Evolutionary conservation across 169 alveolate genomes (phyloP).

Genomic region (Plasmodium ovale): DNA sequence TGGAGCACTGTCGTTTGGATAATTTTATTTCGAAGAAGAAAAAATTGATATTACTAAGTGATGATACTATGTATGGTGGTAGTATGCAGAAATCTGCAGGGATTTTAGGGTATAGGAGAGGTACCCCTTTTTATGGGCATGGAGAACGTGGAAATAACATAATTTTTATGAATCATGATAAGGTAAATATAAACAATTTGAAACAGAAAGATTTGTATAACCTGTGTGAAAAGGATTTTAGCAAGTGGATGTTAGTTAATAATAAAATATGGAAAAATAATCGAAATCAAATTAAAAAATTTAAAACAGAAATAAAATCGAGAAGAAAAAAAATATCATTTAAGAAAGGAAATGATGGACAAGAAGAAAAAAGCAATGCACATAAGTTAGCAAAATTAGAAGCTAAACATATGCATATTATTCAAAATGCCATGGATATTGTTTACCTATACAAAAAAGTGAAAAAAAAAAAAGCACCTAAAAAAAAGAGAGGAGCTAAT

Average conservation of each 20-base stretch:
- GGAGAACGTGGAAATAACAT: constrained; percentile 18
- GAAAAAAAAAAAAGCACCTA: constrained; percentile 19
- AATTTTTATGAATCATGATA: constrained; percentile 43
- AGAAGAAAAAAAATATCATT: constrained; percentile 39
- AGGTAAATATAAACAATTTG: constrained; percentile 31
- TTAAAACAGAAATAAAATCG: constrained; percentile 16
- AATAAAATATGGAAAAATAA: constrained; percentile 67
- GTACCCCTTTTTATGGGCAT: constrained; percentile 7
- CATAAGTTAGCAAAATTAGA: constrained; percentile 46
- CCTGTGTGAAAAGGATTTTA: constrained; percentile 46
- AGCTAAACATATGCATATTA: constrained; percentile 45
- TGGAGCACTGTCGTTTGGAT: constrained; percentile 38
- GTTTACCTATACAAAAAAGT: constrained; percentile 50
- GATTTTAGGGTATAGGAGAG: constrained; percentile 21
- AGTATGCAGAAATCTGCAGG: background rate
- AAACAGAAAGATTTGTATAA: constrained; percentile 31
- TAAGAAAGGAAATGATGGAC: constrained; percentile 10
- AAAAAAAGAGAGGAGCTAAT: constrained; percentile 12
- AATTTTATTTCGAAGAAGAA: constrained; percentile 44
- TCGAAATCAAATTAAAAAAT: constrained; percentile 57
- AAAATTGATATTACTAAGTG: constrained; percentile 28
- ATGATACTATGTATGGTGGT: background rate
- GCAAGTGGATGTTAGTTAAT: constrained; percentile 55
- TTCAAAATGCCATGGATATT: constrained; percentile 69
- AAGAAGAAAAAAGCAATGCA: constrained; percentile 12